Percentiles rank a stretch among this genome's conserved stretches.
Evolutionary conservation across 352 stramenopile genomes (phyloP).

Genomic region (Phytophthora fragariae): DNA sequence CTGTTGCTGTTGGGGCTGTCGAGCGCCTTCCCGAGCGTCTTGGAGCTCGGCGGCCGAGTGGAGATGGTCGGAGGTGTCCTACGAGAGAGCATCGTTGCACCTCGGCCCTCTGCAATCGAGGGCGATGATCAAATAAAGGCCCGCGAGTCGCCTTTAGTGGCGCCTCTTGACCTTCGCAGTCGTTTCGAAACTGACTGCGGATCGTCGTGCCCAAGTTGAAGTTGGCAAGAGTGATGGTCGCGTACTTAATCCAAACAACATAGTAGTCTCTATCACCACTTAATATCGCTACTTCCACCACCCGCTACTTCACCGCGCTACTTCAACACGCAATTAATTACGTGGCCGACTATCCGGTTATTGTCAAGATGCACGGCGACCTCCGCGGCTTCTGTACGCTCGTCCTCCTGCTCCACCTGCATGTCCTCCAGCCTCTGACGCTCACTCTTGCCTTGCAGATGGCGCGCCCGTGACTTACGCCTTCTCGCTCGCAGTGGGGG

Average conservation of each 20-base stretch:
- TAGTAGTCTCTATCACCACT: no score
- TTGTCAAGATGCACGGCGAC: slow-evolving; percentile 70
- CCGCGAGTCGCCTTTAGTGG: not conserved
- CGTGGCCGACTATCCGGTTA: slow-evolving; percentile 18
- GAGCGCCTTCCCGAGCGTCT: slow-evolving; percentile 27
- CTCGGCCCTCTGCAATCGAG: slow-evolving; percentile 20
- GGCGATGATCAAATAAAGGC: slow-evolving; percentile 16
- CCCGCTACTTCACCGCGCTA: not conserved
- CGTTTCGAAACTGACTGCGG: slow-evolving; percentile 28
- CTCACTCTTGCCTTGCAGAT: slow-evolving; percentile 44
- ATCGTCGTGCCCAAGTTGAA: no score
- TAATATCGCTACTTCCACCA: not conserved
- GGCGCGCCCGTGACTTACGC: slow-evolving; percentile 84
- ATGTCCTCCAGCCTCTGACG: slow-evolving; percentile 3
- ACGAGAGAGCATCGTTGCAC: slow-evolving; percentile 30
- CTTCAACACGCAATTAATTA: slow-evolving; percentile 12
- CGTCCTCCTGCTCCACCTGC: slow-evolving; percentile 31
- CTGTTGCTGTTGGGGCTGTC: slow-evolving; percentile 30
- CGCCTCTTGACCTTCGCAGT: slow-evolving; percentile 16
- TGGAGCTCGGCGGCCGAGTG: slow-evolving; percentile 30
- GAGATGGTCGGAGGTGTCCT: slow-evolving; percentile 23
- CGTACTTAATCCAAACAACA: no score
- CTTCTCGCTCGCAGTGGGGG: slow-evolving; percentile 70
- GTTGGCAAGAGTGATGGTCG: no score
- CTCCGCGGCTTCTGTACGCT: slow-evolving; percentile 80